Evolutionary conservation across 192 early-diverging fungal species (phyloP), one percentile per base, ranked within the genome.

Genomic region (Mortierella claussenii): DNA sequence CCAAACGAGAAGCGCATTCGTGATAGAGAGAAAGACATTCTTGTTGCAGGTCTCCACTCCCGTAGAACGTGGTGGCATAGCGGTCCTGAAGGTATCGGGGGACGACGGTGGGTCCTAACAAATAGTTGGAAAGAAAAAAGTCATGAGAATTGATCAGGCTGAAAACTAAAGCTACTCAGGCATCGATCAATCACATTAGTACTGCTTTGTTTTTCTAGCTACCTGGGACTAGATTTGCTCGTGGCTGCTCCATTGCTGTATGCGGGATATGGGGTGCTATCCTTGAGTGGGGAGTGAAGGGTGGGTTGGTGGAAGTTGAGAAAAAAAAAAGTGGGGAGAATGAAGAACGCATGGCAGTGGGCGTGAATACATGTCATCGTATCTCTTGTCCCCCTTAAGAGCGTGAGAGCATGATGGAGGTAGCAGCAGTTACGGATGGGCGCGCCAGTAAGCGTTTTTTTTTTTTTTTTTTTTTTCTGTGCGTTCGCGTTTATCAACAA

Each of bases 191-290:
- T 32, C 31, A 23, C 49, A 42, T 4, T 13, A 52, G 9, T 27
- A 52, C 50, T 31, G 12, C 31, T 32, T 60, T 9, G 11, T 32
- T 2, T 4, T 3, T 45, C 15, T 31, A 9, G 9, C 4, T 52
- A 76, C 73, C 73, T 55, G 73, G 73, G 8, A 76, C 65, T 12
- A 76, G 59, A 26, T 46, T 27, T 4, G 73, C 65, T 52, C 47
- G 44, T 46, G 73, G 73, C 6, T 3, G 37, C 8, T 42, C 20
- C 33, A 56, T 43, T 21, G 37, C 43, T 21, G 2, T 31, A 33
- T 42, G 52, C 54, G 36, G 4, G 42, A 36, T 49, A 49, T 2
- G 5, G 3, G 21, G 21, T 26, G 21, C 23, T 49, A 49, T 52
- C 33, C 28, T 52, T 43, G 40, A 24, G 46, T 40, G 13, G 23